Evolutionary conservation across 1,284 basidiomycete genomes (phyloP).

Genomic region (Trametes versicolor): DNA sequence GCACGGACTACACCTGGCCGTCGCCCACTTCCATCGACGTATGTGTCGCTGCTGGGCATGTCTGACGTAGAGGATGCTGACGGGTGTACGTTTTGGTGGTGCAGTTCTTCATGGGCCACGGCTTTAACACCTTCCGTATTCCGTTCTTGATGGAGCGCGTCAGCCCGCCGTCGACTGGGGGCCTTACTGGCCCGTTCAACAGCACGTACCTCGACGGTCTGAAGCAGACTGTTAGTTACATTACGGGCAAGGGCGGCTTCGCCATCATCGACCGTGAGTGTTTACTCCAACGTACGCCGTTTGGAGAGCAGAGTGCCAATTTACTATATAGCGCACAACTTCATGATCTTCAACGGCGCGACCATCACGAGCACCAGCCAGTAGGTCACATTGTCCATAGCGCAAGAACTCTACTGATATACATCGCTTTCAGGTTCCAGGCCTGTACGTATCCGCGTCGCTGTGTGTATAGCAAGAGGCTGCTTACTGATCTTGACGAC

Average conservation of each 20-base stretch:
- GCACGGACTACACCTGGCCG: slow-evolving; percentile 60
- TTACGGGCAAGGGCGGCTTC: slow-evolving; percentile 67
- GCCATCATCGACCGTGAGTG: slow-evolving; percentile 63
- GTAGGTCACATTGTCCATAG: slow-evolving; percentile 45
- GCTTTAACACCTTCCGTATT: slow-evolving; percentile 73
- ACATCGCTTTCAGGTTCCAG: slow-evolving; percentile 60
- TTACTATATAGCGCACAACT: slow-evolving; percentile 61
- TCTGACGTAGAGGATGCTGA: background rate
- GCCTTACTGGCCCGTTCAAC: slow-evolving; percentile 63
- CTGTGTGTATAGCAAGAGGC: background rate
- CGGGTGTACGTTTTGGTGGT: background rate
- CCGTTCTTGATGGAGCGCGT: slow-evolving; percentile 69
- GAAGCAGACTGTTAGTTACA: slow-evolving; percentile 64
- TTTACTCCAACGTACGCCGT: background rate
- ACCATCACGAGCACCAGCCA: slow-evolving; percentile 58
- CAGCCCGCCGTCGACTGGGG: slow-evolving; percentile 56
- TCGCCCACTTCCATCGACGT: slow-evolving; percentile 56
- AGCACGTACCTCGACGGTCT: slow-evolving; percentile 61
- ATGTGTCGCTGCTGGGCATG: slow-evolving; percentile 22
- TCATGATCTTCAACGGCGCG: slow-evolving; percentile 63
- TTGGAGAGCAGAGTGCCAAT: background rate
- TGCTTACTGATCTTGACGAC: background rate
- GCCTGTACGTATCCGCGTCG: slow-evolving; percentile 36
- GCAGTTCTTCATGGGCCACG: slow-evolving; percentile 61
- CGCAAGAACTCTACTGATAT: slow-evolving; percentile 3